Conservation (phyloP, 2,329 filamentous ascomycete species). For the Pyrenophora graminea region DNA sequence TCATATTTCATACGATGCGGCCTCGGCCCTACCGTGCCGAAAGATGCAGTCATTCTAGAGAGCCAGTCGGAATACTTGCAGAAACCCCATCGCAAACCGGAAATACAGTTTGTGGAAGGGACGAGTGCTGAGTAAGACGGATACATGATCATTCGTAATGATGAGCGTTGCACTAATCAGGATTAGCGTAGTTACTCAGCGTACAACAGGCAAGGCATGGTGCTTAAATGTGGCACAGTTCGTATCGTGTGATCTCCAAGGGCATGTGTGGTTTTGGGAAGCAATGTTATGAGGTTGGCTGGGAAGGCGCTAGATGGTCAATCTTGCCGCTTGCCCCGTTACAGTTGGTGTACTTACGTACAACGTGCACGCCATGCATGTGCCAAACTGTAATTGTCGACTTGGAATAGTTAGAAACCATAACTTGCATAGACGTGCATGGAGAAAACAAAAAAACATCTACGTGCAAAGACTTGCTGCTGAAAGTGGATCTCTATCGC, state of each 20-base stretch:
- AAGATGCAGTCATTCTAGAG: background rate
- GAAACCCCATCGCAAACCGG: slow-evolving; percentile 4
- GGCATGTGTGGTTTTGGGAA: background rate
- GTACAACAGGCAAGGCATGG: background rate
- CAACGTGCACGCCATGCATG: background rate
- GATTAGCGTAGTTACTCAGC: slow-evolving; percentile 22
- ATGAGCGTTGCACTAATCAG: slow-evolving; percentile 4
- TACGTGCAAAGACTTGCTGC: no score
- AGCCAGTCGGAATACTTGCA: slow-evolving; percentile 4
- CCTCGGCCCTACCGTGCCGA: slow-evolving; percentile 4
- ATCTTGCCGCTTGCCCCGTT: background rate
- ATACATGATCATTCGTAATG: slow-evolving; percentile 25
- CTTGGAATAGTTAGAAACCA: background rate
- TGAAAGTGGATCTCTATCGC: no score
- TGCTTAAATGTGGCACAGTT: background rate
- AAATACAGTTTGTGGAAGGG: slow-evolving; percentile 8
- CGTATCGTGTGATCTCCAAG: slow-evolving; percentile 3
- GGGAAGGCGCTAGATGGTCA: background rate
- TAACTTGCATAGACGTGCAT: no score
- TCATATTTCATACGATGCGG: slow-evolving; percentile 2
- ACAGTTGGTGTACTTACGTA: background rate
- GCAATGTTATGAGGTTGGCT: background rate
- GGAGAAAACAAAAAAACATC: no score
- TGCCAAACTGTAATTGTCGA: background rate
- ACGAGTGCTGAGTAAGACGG: slow-evolving; percentile 26